Percentiles rank a stretch among this genome's conserved stretches.
phyloP scores from a whole-genome alignment of 768 basidiomycete species.

The Termitomyces titanicus region DNA sequence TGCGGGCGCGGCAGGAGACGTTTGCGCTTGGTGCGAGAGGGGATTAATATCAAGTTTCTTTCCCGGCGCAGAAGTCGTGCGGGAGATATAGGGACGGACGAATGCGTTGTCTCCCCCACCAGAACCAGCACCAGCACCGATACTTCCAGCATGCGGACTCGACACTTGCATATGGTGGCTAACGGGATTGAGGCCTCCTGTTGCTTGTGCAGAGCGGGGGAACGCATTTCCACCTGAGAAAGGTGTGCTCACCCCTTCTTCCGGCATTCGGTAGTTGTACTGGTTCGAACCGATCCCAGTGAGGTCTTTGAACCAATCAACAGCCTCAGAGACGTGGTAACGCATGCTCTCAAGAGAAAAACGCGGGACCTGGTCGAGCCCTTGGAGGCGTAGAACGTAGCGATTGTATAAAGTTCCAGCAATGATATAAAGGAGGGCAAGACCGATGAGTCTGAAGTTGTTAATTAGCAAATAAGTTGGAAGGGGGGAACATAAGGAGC shows the following conservation, averaged over 20 bases:
- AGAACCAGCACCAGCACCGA: slow-evolving; percentile 7
- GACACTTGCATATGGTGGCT: slow-evolving; percentile 29
- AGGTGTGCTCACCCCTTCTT: background rate
- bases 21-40: slow-evolving; percentile 39
- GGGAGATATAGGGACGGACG: slow-evolving; percentile 24
- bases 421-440: slow-evolving; percentile 63
- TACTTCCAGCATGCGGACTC: background rate
- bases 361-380: slow-evolving; percentile 71
- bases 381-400: slow-evolving; percentile 66
- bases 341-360: slow-evolving; percentile 50
- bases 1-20: background rate
- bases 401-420: slow-evolving; percentile 76
- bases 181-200: slow-evolving; percentile 28
- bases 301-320: slow-evolving; percentile 41
- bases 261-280: slow-evolving; percentile 14
- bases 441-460: slow-evolving; percentile 42
- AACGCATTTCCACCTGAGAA: background rate
- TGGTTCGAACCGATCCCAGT: slow-evolving; percentile 18
- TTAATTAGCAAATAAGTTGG: background rate
- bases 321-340: slow-evolving; percentile 41
- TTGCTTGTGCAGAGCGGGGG: slow-evolving; percentile 3
- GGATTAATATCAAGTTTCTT: slow-evolving; percentile 31
- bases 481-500: slow-evolving; percentile 26
- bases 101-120: slow-evolving; percentile 19
- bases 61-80: slow-evolving; percentile 12